A percentile compares a stretch with the other conserved stretches of the same genome.
These are phyloP conservation scores for Rhodomyrtus tomentosa DNA, from an alignment of 345 rosid genomes.

Conservation along the genomic window DNA sequence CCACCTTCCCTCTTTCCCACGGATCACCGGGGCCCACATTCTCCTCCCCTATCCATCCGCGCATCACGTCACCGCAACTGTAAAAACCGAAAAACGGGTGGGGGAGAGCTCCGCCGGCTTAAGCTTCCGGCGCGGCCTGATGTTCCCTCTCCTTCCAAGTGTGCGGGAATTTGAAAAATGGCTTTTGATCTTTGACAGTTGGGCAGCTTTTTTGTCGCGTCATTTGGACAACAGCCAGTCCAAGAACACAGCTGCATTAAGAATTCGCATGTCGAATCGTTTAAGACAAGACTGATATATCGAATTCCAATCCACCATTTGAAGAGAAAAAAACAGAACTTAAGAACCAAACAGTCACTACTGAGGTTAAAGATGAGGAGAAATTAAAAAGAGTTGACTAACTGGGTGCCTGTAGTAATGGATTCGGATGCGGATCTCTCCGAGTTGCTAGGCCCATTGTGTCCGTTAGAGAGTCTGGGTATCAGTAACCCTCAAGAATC, in stretches of 20 bases:
- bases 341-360: neutral
- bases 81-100: neutral
- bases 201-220: neutral
- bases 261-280: neutral
- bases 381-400: neutral
- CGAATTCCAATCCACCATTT: neutral
- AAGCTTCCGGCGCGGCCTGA: neutral
- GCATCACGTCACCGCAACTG: neutral
- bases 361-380: neutral
- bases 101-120: neutral
- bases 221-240: neutral
- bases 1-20: neutral
- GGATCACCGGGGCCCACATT: neutral
- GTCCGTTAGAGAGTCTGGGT: neutral
- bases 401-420: neutral
- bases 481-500: neutral
- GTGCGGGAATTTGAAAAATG: neutral
- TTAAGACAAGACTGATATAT: neutral
- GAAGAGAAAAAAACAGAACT: neutral
- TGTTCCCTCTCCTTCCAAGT: neutral
- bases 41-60: neutral
- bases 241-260: neutral
- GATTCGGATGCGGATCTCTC: neutral
- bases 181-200: neutral
- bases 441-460: neutral